Evolutionary conservation across 2,329 filamentous ascomycete species (phyloP), one percentile per base, ranked within the genome.

Genomic region (Colletotrichum orbiculare): DNA sequence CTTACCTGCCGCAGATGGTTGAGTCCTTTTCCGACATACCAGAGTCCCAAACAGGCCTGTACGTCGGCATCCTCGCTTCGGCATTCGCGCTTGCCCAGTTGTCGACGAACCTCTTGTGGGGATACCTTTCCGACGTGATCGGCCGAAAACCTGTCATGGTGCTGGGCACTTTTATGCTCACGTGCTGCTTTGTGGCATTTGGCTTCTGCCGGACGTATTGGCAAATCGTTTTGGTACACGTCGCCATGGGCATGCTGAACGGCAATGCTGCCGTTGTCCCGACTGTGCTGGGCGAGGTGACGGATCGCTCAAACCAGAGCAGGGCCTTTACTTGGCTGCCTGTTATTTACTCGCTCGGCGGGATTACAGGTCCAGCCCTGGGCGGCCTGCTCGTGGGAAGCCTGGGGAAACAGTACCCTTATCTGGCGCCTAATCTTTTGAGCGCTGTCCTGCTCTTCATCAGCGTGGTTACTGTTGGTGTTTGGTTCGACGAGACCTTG

Each of bases 211-310:
- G 80, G 67, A 90, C 85, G 2, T 87, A 97, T 66, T 93, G 89
- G 87, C 94, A 98, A 76, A 89, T 96, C 2, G 84, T 98, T 12
- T 68, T 93, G 13, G 92, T 97, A 1, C 96, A 99, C 75, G 87
- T 91, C 2, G 81, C 94, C 68, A 97, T 98, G 94, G 96, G 96
- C 4, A 76, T 97, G 57, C 87, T 97, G 55, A 99, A 98, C 76
- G 96, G 96, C 56, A 99, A 99, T 72, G 94, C 96, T 37, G 95
- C 93, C 5, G 90, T 97, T 11, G 94, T 99, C 12, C 95, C 93
- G 8, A 97, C 96, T 0, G 97, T 95, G 53, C 78, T 99, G 53
- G 96, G 96, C 45, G 96, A 99, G 77, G 91, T 99, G 56, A 99
- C 96, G 2, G 94, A 98, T 74, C 89, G 93, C 59, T 96, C 91